phyloP scores from a whole-genome alignment of 139 green algal species.

The Tetraselmis striata region DNA sequence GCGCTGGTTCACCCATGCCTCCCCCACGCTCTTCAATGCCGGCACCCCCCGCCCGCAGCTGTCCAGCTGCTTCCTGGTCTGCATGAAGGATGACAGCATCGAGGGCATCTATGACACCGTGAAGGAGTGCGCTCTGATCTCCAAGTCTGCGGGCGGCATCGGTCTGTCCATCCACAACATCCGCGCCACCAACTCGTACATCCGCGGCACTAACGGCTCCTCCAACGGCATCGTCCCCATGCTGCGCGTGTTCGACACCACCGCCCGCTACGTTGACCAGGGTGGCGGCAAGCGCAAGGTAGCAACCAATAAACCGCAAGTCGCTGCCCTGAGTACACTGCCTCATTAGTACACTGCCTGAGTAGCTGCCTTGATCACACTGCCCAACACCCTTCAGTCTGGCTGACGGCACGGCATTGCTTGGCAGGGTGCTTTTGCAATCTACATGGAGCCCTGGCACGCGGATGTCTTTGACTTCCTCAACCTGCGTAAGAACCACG shows the following conservation, averaged over 20 bases:
- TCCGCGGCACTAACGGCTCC: slow-evolving; percentile 96
- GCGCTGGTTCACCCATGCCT: slow-evolving; percentile 96
- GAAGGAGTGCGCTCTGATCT: slow-evolving; percentile 98
- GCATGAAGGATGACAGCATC: slow-evolving; percentile 92
- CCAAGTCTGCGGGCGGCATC: slow-evolving; percentile 93
- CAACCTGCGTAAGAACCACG: slow-evolving; percentile 98
- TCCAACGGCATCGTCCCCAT: slow-evolving; percentile 98
- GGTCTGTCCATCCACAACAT: slow-evolving; percentile 96
- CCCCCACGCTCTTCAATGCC: slow-evolving; percentile 97
- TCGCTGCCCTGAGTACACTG: neutral
- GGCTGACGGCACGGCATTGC: too few relatives aligned
- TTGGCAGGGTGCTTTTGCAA: slow-evolving; percentile 71
- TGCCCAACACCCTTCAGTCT: too few relatives aligned
- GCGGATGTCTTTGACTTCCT: slow-evolving; percentile 96
- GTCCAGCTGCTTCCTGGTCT: slow-evolving; percentile 90
- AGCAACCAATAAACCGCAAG: too few relatives aligned
- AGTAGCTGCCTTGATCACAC: too few relatives aligned
- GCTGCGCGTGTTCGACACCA: slow-evolving; percentile 99
- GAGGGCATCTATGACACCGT: slow-evolving; percentile 99
- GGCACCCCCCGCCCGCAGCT: slow-evolving; percentile 92
- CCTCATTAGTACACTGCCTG: neutral
- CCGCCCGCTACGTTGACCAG: slow-evolving; percentile 82
- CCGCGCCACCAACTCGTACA: slow-evolving; percentile 85
- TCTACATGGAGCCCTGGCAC: slow-evolving; percentile 99
- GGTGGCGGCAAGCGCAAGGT: slow-evolving; percentile 96